A percentile compares a stretch with the other conserved stretches of the same genome.
These are phyloP conservation scores for Talaromyces islandicus DNA, from an alignment of 2,329 filamentous ascomycete genomes.

Conservation along the genomic window DNA sequence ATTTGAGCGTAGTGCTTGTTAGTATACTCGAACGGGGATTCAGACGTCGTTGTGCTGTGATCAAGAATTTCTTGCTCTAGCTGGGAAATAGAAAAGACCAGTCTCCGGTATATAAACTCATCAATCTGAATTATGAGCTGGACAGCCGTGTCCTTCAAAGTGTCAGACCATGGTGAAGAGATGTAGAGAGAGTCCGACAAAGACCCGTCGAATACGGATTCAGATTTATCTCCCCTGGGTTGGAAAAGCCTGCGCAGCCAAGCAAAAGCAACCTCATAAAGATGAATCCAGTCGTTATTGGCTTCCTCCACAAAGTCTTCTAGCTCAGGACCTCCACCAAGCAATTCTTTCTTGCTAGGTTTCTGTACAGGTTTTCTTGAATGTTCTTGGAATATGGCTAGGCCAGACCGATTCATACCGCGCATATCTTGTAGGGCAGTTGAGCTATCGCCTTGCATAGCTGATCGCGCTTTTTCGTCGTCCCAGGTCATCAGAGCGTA, in stretches of 20 bases:
- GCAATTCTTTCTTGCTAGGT: slow-evolving; percentile 29
- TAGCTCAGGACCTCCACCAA: slow-evolving; percentile 33
- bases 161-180: slow-evolving; percentile 49
- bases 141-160: slow-evolving; percentile 50
- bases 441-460: slow-evolving; percentile 44
- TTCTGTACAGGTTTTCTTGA: slow-evolving; percentile 43
- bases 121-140: slow-evolving; percentile 50
- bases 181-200: slow-evolving; percentile 44
- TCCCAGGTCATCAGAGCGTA: slow-evolving; percentile 38
- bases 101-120: slow-evolving; percentile 43
- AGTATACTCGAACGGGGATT: slow-evolving; percentile 21
- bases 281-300: slow-evolving; percentile 43
- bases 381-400: slow-evolving; percentile 53
- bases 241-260: slow-evolving; percentile 50
- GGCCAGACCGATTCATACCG: slow-evolving; percentile 41
- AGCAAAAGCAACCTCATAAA: slow-evolving; percentile 47
- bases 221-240: slow-evolving; percentile 22
- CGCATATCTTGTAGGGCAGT: slow-evolving; percentile 44
- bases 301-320: slow-evolving; percentile 37
- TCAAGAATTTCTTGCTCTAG: slow-evolving; percentile 25
- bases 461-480: slow-evolving; percentile 36
- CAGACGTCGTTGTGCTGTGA: slow-evolving; percentile 4
- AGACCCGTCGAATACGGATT: slow-evolving; percentile 11
- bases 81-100: slow-evolving; percentile 27
- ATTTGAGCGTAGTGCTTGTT: slow-evolving; percentile 32